Evolutionary conservation across 345 rosid species (phyloP).

Genomic region (Crucihimalaya himalaica): DNA sequence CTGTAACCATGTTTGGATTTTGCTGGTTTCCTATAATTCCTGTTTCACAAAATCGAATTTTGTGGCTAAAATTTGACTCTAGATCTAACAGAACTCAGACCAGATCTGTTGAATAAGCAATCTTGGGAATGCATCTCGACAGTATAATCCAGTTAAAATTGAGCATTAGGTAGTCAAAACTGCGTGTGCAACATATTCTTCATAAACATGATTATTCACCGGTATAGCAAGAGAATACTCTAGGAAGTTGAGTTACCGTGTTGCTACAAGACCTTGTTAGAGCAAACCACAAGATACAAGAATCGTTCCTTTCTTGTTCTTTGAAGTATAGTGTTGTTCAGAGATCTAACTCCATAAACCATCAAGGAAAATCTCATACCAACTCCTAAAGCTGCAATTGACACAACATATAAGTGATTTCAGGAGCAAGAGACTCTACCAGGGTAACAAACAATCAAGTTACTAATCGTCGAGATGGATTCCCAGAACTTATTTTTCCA

Average conservation of each 20-base stretch:
- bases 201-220: no score
- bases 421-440: background rate
- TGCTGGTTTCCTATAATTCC: background rate
- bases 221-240: no score
- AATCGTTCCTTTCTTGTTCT: background rate
- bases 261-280: no score
- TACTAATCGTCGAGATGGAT: background rate
- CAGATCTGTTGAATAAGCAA: background rate
- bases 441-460: background rate
- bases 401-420: background rate
- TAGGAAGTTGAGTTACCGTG: no score
- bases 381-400: background rate
- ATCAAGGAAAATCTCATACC: background rate
- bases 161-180: background rate
- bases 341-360: background rate
- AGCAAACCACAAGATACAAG: background rate
- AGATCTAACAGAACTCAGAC: background rate
- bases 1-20: constrained; percentile 7
- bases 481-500: background rate
- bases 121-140: background rate
- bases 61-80: background rate
- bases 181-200: background rate
- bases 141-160: background rate
- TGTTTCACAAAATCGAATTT: background rate
- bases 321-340: background rate